Conservation (phyloP, 768 basidiomycete genomes). For the Pleurotus cornucopiae region DNA sequence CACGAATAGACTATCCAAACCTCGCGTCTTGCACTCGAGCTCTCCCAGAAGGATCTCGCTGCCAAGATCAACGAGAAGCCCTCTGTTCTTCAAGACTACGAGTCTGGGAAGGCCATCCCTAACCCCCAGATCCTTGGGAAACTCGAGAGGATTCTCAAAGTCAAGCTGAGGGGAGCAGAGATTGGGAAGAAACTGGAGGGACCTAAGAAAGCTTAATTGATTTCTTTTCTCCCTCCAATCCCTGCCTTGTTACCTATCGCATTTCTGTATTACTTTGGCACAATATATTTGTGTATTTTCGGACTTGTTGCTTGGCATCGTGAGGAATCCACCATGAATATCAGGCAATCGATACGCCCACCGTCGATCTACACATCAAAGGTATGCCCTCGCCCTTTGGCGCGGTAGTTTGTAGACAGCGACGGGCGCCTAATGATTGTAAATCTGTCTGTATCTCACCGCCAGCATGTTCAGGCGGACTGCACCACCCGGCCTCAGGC, state of each 20-base stretch:
- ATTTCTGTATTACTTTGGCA: constrained; percentile 21
- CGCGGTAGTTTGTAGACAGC: too few species aligned
- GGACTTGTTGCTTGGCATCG: too few species aligned
- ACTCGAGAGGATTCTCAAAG: constrained; percentile 79
- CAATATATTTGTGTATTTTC: too few species aligned
- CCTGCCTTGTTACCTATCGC: constrained; percentile 23
- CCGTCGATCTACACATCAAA: too few species aligned
- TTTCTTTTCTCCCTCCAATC: constrained; percentile 24
- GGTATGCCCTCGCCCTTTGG: too few species aligned
- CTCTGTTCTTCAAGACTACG: constrained; percentile 84
- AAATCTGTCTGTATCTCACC: too few species aligned
- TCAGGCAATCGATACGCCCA: too few species aligned
- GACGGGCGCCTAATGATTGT: too few species aligned
- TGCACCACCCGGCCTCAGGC: too few species aligned
- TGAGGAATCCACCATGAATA: too few species aligned
- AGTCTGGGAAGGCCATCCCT: constrained; percentile 83
- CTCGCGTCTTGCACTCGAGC: constrained; percentile 69
- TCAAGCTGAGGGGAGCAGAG: constrained; percentile 84
- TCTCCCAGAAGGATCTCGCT: constrained; percentile 91
- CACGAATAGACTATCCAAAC: constrained; percentile 67
- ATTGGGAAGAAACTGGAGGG: constrained; percentile 87
- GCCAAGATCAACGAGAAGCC: constrained; percentile 94
- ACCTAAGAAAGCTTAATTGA: constrained; percentile 63
- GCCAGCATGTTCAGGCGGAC: too few species aligned
- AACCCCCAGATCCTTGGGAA: constrained; percentile 84